These are phyloP conservation scores for Candida sp. DNA, from an alignment of 1,139 yeast species.

Conservation along the genomic window DNA sequence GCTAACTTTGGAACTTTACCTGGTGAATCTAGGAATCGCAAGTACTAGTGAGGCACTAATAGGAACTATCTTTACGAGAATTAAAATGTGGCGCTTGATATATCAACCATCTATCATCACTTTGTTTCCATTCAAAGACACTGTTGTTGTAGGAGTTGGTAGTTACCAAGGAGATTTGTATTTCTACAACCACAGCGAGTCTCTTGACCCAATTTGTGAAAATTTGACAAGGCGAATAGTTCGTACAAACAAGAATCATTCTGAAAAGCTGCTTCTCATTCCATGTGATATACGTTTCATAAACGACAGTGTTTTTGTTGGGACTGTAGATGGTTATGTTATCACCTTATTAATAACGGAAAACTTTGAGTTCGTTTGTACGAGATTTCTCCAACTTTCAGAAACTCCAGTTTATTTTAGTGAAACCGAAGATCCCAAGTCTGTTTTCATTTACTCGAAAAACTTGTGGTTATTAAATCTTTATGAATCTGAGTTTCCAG, in stretches of 20 bases:
- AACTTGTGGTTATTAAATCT: slow-evolving; percentile 42
- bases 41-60: background rate
- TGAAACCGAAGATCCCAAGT: slow-evolving; percentile 9
- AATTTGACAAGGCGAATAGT: background rate
- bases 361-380: slow-evolving; percentile 4
- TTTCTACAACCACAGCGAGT: slow-evolving; percentile 4
- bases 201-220: background rate
- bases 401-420: slow-evolving; percentile 2
- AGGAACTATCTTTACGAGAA: background rate
- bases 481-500: slow-evolving; percentile 30
- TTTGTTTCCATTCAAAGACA: slow-evolving; percentile 5
- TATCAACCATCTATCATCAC: slow-evolving; percentile 18
- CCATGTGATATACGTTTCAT: slow-evolving; percentile 16
- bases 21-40: background rate
- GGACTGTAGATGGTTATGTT: slow-evolving; percentile 28
- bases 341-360: slow-evolving; percentile 13
- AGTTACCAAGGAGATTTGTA: slow-evolving; percentile 16
- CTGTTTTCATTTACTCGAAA: slow-evolving; percentile 28
- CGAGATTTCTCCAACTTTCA: background rate
- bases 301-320: slow-evolving; percentile 16
- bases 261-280: slow-evolving; percentile 8
- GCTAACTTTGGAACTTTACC: background rate
- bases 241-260: slow-evolving; percentile 1
- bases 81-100: slow-evolving; percentile 3
- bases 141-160: slow-evolving; percentile 13